A percentile compares a stretch with the other conserved stretches of the same genome.
Evolutionary conservation across 208 protist species (phyloP).

Genomic region (Novymonas esmeraldas): DNA sequence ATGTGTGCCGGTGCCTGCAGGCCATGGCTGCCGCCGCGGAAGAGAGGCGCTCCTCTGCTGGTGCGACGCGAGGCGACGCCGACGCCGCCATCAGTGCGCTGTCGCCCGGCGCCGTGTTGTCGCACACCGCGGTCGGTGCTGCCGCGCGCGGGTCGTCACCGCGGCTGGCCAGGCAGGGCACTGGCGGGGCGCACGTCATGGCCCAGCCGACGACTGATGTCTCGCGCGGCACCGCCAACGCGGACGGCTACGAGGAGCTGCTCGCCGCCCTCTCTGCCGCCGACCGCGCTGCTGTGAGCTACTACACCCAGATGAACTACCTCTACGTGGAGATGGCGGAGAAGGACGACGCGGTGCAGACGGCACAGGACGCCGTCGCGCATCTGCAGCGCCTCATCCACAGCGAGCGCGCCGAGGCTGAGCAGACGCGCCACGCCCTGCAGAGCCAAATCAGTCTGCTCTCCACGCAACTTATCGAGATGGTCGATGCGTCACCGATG

Average conservation of each 20-base stretch:
- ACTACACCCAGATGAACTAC: slow-evolving; percentile 75
- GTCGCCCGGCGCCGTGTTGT: neutral
- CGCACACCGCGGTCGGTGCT: too few species aligned
- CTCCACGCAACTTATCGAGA: slow-evolving; percentile 64
- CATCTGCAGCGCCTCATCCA: slow-evolving; percentile 41
- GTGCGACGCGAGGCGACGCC: neutral
- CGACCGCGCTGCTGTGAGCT: slow-evolving; percentile 67
- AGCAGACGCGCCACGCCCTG: slow-evolving; percentile 54
- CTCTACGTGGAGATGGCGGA: slow-evolving; percentile 62
- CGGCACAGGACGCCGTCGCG: slow-evolving; percentile 33
- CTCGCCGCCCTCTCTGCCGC: slow-evolving; percentile 59
- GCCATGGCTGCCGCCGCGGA: slow-evolving; percentile 19
- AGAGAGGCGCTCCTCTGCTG: neutral
- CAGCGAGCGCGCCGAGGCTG: slow-evolving; percentile 45
- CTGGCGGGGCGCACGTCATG: neutral
- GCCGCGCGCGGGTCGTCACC: neutral
- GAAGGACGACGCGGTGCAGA: slow-evolving; percentile 48
- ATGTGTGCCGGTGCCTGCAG: slow-evolving; percentile 38
- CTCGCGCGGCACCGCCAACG: neutral
- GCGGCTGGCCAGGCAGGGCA: neutral
- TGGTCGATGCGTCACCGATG: slow-evolving; percentile 11
- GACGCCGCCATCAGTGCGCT: neutral
- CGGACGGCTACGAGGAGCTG: slow-evolving; percentile 41
- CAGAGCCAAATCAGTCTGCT: slow-evolving; percentile 75
- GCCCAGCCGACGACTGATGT: too few species aligned